Base-by-base conservation (phyloP, 345 rosid genomes). In the Alliaria petiolata region DNA sequence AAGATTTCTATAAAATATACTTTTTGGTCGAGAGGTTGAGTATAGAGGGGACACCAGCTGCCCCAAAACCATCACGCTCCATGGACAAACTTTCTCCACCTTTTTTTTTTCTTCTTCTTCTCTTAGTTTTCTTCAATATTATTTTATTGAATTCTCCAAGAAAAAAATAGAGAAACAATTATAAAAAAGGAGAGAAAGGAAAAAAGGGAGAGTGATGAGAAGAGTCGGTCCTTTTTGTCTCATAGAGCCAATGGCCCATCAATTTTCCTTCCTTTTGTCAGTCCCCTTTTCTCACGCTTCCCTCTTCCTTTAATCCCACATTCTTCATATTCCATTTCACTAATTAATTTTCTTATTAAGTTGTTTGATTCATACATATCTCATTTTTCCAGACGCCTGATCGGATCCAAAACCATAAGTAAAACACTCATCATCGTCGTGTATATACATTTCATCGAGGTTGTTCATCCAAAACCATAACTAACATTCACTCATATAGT, bases 241-340 rank as follows among this genome's bases (percentile, higher is more conserved):
- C 74, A 72, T 60, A 66, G 76, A 71, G 72, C 73, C 57, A 71
- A 71, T 57, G 77, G 79, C 75, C 80, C 80, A 76, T 76, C 80
- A 76, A 69, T 76, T 71, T 76, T 51, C 1, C 8, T 77, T 54
- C 80, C 69, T 77, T 67, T 77, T 77, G 81, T 77, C 81, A 77
- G 77, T 72, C 43, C 4, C 77, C 81, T 77, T 77, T 77, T 77
- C 76, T 77, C 81, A 77, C 81, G 81, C 81, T 47, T 65, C 72
- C n/a, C 38, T 28, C 50, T 60, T 26, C 72, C 70, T 77, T 71
- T 65, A 43, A 59, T 65, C 72, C 51, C 69, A 65, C 68, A 42
- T 50, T 59, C 17, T 31, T 25, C 53, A 8, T 35, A 7, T 42
- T 57, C 57, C 44, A 31, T 0, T 57, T 65, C 64, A 38, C 50